Conservation (phyloP, 768 basidiomycete species). For the Mycena vulgaris region DNA sequence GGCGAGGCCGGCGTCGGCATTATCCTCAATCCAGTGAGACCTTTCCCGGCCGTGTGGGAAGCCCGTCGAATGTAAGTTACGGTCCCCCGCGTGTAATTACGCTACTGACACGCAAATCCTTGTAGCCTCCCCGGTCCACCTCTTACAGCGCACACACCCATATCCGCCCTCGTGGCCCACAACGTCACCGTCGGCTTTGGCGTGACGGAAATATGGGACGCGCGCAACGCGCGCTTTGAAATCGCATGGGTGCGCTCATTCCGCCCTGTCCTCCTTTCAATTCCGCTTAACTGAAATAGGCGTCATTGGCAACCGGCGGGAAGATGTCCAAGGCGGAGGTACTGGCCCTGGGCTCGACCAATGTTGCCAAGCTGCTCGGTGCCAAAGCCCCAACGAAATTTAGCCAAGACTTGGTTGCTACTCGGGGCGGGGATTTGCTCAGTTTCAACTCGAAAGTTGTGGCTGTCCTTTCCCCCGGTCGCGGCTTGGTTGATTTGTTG, state of each 20-base stretch:
- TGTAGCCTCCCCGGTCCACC: conserved; percentile 83
- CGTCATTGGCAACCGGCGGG: conserved; percentile 40
- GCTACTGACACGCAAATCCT: too few relatives aligned
- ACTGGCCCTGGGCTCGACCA: conserved; percentile 63
- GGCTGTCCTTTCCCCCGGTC: conserved; percentile 67
- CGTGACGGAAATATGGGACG: conserved; percentile 74
- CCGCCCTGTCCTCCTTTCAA: neutral
- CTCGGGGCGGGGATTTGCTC: conserved; percentile 26
- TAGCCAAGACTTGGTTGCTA: conserved; percentile 26
- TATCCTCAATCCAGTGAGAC: conserved; percentile 67
- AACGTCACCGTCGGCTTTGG: conserved; percentile 84
- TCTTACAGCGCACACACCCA: conserved; percentile 66
- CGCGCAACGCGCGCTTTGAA: conserved; percentile 86
- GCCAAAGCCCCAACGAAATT: neutral
- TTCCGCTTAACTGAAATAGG: conserved; percentile 43
- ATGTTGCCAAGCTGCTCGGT: conserved; percentile 60
- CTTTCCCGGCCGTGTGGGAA: conserved; percentile 86
- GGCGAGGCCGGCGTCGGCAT: conserved; percentile 64
- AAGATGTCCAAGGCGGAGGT: conserved; percentile 59
- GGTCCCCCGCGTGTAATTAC: neutral
- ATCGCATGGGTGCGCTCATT: conserved; percentile 75
- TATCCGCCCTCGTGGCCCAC: conserved; percentile 73
- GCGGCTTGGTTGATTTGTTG: conserved; percentile 57
- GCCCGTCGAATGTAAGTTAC: conserved; percentile 73
- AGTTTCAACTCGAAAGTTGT: conserved; percentile 60